Evolutionary conservation across 2,329 filamentous ascomycete genomes (phyloP).

Genomic region (Cercospora citrullina): DNA sequence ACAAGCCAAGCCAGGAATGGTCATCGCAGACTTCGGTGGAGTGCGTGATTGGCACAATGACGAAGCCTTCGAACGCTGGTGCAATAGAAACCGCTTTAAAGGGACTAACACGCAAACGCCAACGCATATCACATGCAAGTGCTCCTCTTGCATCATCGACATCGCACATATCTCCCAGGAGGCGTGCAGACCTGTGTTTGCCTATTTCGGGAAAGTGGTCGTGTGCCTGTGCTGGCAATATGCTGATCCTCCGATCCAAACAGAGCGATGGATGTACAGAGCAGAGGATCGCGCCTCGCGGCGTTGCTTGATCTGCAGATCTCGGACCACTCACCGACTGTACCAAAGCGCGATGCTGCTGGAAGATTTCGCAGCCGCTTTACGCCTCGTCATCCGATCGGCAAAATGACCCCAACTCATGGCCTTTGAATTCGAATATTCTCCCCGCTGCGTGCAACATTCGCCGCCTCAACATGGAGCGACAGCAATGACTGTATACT

Average conservation of each 20-base stretch:
- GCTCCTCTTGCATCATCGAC: neutral
- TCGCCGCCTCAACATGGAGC: neutral
- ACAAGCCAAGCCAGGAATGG: neutral
- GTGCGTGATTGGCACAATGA: neutral
- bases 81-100: neutral
- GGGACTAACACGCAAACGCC: neutral
- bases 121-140: neutral
- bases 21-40: neutral
- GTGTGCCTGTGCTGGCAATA: constrained; percentile 1
- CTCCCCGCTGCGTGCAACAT: neutral
- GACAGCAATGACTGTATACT: neutral
- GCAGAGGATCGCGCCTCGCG: neutral
- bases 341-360: neutral
- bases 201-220: neutral
- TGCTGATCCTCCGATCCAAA: neutral
- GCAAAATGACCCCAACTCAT: neutral
- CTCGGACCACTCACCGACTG: neutral
- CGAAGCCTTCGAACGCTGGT: neutral
- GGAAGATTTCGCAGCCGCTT: neutral
- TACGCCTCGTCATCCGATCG: neutral
- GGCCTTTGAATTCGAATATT: neutral
- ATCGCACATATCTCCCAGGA: neutral
- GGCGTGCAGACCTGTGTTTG: neutral
- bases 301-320: neutral
- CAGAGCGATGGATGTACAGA: neutral